phyloP scores from a whole-genome alignment of 2,329 filamentous ascomycete genomes.

The Ascochyta clinopodiicola region DNA sequence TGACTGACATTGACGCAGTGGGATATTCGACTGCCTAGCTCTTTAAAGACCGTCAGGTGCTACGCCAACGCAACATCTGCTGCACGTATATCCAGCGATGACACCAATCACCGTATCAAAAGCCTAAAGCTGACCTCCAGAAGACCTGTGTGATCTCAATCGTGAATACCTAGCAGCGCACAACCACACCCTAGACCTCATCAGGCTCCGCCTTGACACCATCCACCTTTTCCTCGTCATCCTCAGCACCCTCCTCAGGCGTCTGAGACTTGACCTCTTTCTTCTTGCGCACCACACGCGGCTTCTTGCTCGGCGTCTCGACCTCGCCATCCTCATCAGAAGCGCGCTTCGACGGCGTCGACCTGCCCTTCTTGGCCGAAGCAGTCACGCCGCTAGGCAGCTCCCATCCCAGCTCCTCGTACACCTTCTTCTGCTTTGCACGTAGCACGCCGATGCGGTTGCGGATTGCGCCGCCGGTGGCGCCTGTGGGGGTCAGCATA shows the following conservation, averaged over 20 bases:
- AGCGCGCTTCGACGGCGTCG: not conserved
- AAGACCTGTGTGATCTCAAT: not conserved
- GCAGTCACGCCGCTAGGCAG: too few relatives aligned
- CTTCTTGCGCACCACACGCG: slow-evolving; percentile 11
- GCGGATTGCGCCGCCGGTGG: too few relatives aligned
- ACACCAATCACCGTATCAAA: not conserved
- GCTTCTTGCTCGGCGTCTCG: slow-evolving; percentile 20
- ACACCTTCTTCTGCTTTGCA: too few relatives aligned
- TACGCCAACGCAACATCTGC: not conserved
- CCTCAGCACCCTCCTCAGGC: not conserved
- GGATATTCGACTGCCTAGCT: not conserved
- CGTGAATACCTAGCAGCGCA: not conserved
- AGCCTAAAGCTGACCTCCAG: not conserved
- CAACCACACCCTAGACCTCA: not conserved
- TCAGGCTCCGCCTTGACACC: slow-evolving; percentile 7
- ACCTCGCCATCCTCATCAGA: not conserved
- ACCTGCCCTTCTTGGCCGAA: too few relatives aligned
- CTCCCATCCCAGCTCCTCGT: too few relatives aligned
- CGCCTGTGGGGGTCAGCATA: too few relatives aligned
- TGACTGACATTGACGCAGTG: not conserved
- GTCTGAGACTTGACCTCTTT: slow-evolving; percentile 1
- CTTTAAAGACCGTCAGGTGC: not conserved
- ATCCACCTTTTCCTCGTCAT: not conserved
- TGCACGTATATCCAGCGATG: not conserved
- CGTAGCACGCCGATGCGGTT: too few relatives aligned